Base-by-base conservation (phyloP, 768 basidiomycete species). In the Leucosporidium scottii region DNA sequence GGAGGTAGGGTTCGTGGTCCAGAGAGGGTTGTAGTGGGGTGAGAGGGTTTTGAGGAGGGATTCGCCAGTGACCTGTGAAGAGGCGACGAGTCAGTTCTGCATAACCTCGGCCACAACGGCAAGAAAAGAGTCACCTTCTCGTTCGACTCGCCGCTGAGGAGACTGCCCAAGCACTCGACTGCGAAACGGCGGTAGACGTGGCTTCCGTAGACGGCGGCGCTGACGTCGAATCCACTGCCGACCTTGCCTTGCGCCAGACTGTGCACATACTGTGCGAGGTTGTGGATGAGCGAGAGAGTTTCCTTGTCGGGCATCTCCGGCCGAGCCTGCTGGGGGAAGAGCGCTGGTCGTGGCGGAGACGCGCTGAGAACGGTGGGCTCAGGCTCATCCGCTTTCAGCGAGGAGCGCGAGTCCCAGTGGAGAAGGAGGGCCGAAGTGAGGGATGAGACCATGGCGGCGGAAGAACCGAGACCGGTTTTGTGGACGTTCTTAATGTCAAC, bases 211-310 rank as follows among this genome's bases (percentile, higher is more conserved):
- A 91, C 89, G 1, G 94, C 94, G 0, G 91, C 85, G 9, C 91
- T 86, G 57, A 99, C 90, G 75, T 99, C 96, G 80, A 99, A 99
- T 9, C 96, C 96, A 75, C 90, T 92, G 36, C 96, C 96, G 21
- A 99, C 87, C 79, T 99, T 99, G 50, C 96, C 96, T 80, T 99
- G 96, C 0, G 94, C 96, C 48, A 93, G 82, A 76, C 93, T 97
- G 78, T 99, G 96, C 10, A 92, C 85, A 77, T 87, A 96, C 76
- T 99, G 96, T 6, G 96, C 87, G 53, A 90, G 83, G 77, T 96
- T 97, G 78, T 99, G 96, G 0, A 90, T 87, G 23, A 96, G 72
- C 18, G 75, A 70, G 79, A 67, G 80, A 78, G 67, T 85, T 80
- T 27, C 83, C 85, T 30, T 81, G 79, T 73, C 79, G 80, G 53